phyloP scores from a whole-genome alignment of 2,329 filamentous ascomycete genomes.

The Curvularia verruculosa region DNA sequence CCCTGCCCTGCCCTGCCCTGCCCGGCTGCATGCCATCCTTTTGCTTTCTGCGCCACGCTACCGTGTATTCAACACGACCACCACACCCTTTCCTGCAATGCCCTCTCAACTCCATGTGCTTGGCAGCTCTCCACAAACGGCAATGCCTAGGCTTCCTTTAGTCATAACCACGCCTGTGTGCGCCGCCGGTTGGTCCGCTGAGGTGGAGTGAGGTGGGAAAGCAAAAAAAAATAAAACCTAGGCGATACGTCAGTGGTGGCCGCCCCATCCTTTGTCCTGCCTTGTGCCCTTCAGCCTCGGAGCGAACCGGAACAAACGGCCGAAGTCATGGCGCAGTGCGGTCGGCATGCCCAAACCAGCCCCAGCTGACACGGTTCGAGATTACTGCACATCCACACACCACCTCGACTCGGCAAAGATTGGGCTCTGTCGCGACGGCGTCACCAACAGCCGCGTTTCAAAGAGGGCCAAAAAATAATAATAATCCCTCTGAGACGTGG shows the following conservation, averaged over 20 bases:
- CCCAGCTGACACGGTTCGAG: constrained; percentile 13
- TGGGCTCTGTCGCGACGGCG: constrained; percentile 6
- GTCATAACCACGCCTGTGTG: no score
- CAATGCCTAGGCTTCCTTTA: background rate
- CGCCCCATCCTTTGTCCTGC: constrained; percentile 1
- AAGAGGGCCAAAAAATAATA: background rate
- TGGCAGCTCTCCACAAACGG: constrained; percentile 3
- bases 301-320: constrained; percentile 17
- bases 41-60: no score
- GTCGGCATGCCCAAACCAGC: constrained; percentile 14
- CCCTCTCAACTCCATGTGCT: constrained; percentile 5
- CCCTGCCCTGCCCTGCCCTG: no score
- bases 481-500: background rate
- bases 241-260: constrained; percentile 21
- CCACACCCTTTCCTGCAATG: no score
- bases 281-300: constrained; percentile 7
- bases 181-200: background rate
- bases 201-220: constrained; percentile 13
- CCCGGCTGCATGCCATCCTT: background rate
- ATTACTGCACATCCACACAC: background rate
- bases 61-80: background rate
- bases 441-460: constrained; percentile 1
- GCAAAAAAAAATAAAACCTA: constrained; percentile 14
- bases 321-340: constrained; percentile 10
- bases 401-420: background rate